A percentile compares a stretch with the other conserved stretches of the same genome.
Conservation (phyloP, 225 moss, liverwort and hornwort genomes). For the Rhytidiadelphus loreus region DNA sequence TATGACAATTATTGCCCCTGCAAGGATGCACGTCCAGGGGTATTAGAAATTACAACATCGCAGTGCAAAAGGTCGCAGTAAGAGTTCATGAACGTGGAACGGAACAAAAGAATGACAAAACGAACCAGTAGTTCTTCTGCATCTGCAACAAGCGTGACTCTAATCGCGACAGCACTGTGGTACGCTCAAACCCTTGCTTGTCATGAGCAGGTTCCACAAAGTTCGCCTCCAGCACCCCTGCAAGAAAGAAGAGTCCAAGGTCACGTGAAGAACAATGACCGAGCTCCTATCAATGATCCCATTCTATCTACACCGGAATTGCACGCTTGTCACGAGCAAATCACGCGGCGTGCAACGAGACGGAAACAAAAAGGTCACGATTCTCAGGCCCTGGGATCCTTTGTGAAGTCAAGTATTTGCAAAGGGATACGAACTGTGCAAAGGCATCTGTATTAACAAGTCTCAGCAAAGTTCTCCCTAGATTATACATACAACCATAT, state of each 20-base stretch:
- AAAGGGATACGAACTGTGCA: neutral
- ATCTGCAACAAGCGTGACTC: slow-evolving; percentile 74
- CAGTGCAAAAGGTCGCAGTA: neutral
- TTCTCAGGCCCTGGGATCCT: neutral
- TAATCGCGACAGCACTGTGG: slow-evolving; percentile 55
- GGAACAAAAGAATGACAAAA: neutral
- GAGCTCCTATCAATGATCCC: neutral
- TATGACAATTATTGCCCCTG: slow-evolving; percentile 38
- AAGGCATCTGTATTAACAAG: too few relatives aligned
- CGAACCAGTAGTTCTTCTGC: slow-evolving; percentile 73
- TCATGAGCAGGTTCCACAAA: slow-evolving; percentile 95
- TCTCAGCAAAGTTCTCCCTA: neutral
- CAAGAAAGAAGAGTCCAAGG: neutral
- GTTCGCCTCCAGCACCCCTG: slow-evolving; percentile 80
- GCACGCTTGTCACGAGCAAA: neutral
- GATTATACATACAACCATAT: neutral
- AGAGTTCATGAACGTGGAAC: neutral
- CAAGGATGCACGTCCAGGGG: neutral
- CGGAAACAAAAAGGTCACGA: neutral
- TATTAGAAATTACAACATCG: neutral
- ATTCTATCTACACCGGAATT: neutral
- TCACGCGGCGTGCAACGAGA: neutral
- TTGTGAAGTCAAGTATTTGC: too few relatives aligned
- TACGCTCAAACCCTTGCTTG: slow-evolving; percentile 87
- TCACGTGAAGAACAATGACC: neutral